Evolutionary conservation across 495 filamentous ascomycete species (phyloP).

Genomic region (Trichodelitschia bisporula): DNA sequence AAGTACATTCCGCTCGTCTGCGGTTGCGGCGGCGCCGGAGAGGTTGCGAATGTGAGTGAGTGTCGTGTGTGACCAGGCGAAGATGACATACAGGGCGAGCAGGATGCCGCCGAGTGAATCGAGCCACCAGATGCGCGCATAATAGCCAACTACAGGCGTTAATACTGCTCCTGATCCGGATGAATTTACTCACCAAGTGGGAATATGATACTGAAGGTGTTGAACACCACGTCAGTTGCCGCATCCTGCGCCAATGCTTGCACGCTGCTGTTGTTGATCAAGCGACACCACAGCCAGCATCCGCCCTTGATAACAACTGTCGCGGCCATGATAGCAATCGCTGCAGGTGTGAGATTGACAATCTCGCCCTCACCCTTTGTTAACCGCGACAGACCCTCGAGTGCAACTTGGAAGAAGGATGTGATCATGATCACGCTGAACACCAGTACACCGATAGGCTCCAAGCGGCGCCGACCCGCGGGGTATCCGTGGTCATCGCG

Average conservation of each 20-base stretch:
- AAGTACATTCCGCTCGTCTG: conserved; percentile 62
- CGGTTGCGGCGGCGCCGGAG: conserved; percentile 54
- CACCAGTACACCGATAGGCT: conserved; percentile 25
- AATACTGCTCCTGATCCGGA: not conserved
- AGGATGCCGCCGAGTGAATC: conserved; percentile 66
- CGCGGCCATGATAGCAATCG: conserved; percentile 55
- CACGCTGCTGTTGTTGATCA: conserved; percentile 71
- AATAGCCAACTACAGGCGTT: conserved; percentile 34
- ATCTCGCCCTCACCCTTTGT: conserved; percentile 35
- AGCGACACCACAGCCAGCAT: conserved; percentile 81
- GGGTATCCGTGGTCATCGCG: conserved; percentile 68
- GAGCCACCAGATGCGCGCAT: conserved; percentile 58
- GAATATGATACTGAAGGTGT: conserved; percentile 69
- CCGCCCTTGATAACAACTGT: conserved; percentile 61
- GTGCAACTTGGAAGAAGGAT: conserved; percentile 62
- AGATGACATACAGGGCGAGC: conserved; percentile 60
- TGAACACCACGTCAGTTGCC: conserved; percentile 67
- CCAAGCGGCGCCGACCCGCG: conserved; percentile 46
- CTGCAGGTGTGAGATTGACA: conserved; percentile 46
- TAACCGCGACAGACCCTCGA: conserved; percentile 48
- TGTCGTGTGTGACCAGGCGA: conserved; percentile 61
- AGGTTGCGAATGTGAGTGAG: conserved; percentile 61
- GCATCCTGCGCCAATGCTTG: conserved; percentile 53
- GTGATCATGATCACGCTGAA: conserved; percentile 37
- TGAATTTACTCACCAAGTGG: conserved; percentile 31